These are phyloP conservation scores for Conidiobolus coronatus DNA, from an alignment of 371 early-diverging fungal species.

Conservation along the genomic window DNA sequence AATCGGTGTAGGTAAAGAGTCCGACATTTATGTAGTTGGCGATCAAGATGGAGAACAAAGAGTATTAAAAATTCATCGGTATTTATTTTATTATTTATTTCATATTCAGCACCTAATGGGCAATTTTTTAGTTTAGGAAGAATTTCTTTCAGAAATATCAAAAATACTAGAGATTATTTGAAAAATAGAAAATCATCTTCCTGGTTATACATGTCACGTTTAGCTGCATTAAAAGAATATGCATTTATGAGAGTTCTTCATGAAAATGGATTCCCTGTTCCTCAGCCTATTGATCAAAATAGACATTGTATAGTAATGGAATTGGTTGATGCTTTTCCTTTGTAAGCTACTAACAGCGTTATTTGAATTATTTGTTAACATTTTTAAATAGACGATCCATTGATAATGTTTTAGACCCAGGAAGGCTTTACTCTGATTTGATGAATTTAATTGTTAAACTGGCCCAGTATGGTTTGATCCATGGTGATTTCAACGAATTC, in stretches of 20 bases:
- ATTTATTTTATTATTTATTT: constrained; percentile 1
- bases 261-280: constrained; percentile 91
- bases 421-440: constrained; percentile 73
- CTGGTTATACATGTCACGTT: constrained; percentile 94
- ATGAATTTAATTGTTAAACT: constrained; percentile 90
- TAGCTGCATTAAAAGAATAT: constrained; percentile 91
- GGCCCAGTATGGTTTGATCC: constrained; percentile 91
- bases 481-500: constrained; percentile 99
- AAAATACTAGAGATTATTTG: constrained; percentile 93
- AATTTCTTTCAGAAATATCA: constrained; percentile 93
- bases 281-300: constrained; percentile 76
- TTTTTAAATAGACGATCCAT: constrained; percentile 44
- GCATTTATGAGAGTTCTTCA: constrained; percentile 89
- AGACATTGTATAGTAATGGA: constrained; percentile 98
- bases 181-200: constrained; percentile 73
- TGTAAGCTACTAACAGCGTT: constrained; percentile 18
- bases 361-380: background rate
- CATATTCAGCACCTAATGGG: background rate
- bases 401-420: constrained; percentile 60
- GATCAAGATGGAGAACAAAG: constrained; percentile 67
- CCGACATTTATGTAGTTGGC: constrained; percentile 86
- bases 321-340: constrained; percentile 80
- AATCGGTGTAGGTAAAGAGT: constrained; percentile 99
- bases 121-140: constrained; percentile 65
- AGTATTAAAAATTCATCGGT: constrained; percentile 82